Conservation (phyloP, 176 grass and related monocot species). For the Urochloa ruziziensis region DNA sequence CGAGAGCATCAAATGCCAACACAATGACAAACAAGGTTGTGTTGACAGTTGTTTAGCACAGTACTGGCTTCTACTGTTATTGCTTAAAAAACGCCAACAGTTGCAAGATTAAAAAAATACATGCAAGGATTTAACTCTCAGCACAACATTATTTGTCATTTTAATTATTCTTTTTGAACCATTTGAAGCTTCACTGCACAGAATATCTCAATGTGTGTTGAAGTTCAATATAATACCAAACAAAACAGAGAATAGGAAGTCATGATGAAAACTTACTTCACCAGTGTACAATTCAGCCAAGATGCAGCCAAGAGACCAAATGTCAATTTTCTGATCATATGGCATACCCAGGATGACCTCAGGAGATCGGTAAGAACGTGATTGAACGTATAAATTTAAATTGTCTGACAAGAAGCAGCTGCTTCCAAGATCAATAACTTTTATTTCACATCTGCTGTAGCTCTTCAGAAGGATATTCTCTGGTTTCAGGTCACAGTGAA, state of each 20-base stretch:
- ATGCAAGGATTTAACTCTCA: not conserved
- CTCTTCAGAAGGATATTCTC: slow-evolving; percentile 99
- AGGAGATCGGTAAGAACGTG: slow-evolving; percentile 94
- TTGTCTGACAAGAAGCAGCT: slow-evolving; percentile 93
- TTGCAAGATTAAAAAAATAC: slow-evolving; percentile 1
- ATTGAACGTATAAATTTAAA: slow-evolving; percentile 86
- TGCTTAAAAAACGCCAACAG: not conserved
- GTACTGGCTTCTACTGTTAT: not conserved
- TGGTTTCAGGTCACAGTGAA: slow-evolving; percentile 96
- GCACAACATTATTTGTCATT: not conserved
- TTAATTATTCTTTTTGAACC: not conserved
- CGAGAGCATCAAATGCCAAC: not conserved
- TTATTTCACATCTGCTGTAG: slow-evolving; percentile 97
- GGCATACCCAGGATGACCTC: slow-evolving; percentile 91
- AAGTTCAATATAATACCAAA: slow-evolving; percentile 19
- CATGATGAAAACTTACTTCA: slow-evolving; percentile 58
- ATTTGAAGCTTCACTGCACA: slow-evolving; percentile 1
- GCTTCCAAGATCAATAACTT: slow-evolving; percentile 98
- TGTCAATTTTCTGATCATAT: slow-evolving; percentile 93
- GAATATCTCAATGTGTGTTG: not conserved
- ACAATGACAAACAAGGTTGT: not conserved
- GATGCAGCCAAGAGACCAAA: slow-evolving; percentile 99
- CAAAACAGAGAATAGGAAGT: slow-evolving; percentile 8
- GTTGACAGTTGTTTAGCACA: not conserved
- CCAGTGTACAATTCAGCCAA: slow-evolving; percentile 85